Evolutionary conservation across 306 rosid genomes (phyloP), one percentile per base, ranked within the genome.

Genomic region (Cucurbita argyrosperma): DNA sequence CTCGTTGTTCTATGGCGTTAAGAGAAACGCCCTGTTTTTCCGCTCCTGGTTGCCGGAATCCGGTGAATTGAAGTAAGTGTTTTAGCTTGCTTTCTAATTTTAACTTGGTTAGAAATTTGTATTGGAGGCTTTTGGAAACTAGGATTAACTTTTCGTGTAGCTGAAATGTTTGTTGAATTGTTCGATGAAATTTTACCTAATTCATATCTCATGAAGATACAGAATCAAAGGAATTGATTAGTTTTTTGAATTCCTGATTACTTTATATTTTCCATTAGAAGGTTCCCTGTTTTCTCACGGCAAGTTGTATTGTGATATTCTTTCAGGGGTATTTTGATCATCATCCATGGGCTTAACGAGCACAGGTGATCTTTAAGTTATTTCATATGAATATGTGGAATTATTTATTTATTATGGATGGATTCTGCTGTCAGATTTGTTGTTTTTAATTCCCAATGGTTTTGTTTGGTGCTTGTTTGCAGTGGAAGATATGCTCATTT

Each of bases 301-400:
- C 16, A 70, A 35, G 15, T 45, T 74, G n/a, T 62, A 21, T 57
- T 71, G 66, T 71, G 66, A 30, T 80, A 40, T 85, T 56, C 79
- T 47, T 88, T 67, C 82, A 95, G 99, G 92, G 96, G 92, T 13
- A 89, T 95, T 83, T 76, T 95, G 77, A 66, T 91, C 71, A 85
- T 95, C 84, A 87, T 95, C 62, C 99, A 95, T 6, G 99, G 99
- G 81, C 96, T 95, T 56, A 95, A 95, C 82, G 99, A 95, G 79
- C 99, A 95, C 82, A 79, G 98, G 98, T 92, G 79, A 80, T 79
- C 14, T 50, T 69, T 30, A 47, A 9, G 18, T 21, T 45, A 12
- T 46, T 21, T 68, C 56, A 19, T 21, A 21, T 68, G 56, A 68
- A 68, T 50, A 23, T 68, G 42, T 12, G 47, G 43, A 70, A 26